Conservation (phyloP, 441 rosid genomes). For the Populus hybrid region DNA sequence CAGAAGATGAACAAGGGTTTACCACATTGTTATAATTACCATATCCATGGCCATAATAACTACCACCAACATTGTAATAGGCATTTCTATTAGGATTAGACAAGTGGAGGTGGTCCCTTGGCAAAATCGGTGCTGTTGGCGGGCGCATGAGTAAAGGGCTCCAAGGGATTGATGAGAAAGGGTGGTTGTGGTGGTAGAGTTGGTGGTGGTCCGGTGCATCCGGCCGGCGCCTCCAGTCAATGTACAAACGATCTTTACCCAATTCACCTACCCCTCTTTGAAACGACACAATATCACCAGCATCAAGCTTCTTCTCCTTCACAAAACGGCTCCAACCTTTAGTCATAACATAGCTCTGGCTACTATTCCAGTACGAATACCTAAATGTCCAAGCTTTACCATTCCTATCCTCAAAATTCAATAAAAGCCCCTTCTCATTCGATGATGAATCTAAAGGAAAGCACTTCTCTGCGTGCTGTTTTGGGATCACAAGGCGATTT, state of each 20-base stretch:
- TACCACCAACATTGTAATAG: slow-evolving; percentile 3
- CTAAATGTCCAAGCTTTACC: slow-evolving; percentile 92
- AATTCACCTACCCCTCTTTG: slow-evolving; percentile 76
- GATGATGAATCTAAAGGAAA: slow-evolving; percentile 78
- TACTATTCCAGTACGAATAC: slow-evolving; percentile 96
- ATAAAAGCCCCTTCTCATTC: slow-evolving; percentile 71
- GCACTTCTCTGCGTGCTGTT: slow-evolving; percentile 92
- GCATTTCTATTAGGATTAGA: slow-evolving; percentile 17
- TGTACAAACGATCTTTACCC: slow-evolving; percentile 55
- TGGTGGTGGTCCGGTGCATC: slow-evolving; percentile 40
- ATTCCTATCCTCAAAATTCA: slow-evolving; percentile 82
- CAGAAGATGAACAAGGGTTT: slow-evolving; percentile 25
- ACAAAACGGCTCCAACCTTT: slow-evolving; percentile 99
- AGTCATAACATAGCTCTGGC: slow-evolving; percentile 98
- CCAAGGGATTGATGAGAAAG: slow-evolving; percentile 39
- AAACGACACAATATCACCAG: slow-evolving; percentile 88
- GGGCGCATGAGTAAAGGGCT: slow-evolving; percentile 38
- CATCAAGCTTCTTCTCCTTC: slow-evolving; percentile 93
- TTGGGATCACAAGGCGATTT: slow-evolving; percentile 89
- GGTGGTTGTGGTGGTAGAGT: slow-evolving; percentile 18
- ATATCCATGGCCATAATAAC: slow-evolving; percentile 1
- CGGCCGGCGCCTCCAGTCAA: slow-evolving; percentile 89
- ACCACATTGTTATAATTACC: slow-evolving; percentile 16
- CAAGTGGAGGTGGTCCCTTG: slow-evolving; percentile 23
- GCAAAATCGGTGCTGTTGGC: slow-evolving; percentile 17